phyloP scores from a whole-genome alignment of 225 moss, liverwort and hornwort genomes.

The Climacium dendroides region DNA sequence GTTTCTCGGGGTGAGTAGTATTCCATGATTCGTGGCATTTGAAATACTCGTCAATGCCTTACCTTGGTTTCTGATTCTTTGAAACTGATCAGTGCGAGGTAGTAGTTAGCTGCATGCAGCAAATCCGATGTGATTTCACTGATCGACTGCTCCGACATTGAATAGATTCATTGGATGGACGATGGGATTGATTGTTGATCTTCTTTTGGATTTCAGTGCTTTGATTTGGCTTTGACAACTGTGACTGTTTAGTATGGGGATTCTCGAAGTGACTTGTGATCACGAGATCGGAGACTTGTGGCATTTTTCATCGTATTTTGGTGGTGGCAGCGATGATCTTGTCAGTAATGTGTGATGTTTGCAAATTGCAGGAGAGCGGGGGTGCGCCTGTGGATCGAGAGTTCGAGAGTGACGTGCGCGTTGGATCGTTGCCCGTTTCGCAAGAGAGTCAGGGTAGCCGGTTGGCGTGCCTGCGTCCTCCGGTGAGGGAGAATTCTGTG shows the following conservation, averaged over 20 bases:
- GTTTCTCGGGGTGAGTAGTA: constrained; percentile 53
- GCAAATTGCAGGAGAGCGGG: constrained; percentile 45
- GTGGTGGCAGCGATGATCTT: background rate
- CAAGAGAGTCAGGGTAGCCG: constrained; percentile 36
- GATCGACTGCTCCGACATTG: background rate
- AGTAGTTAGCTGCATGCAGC: background rate
- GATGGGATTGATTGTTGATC: background rate
- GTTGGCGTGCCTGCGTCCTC: constrained; percentile 70
- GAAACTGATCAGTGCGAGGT: background rate
- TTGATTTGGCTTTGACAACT: background rate
- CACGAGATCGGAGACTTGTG: background rate
- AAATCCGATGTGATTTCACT: background rate
- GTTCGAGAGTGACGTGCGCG: constrained; percentile 55
- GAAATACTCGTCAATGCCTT: no score
- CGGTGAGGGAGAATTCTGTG: constrained; percentile 5
- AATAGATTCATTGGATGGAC: background rate
- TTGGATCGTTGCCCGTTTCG: constrained; percentile 59
- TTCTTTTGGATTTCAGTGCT: background rate
- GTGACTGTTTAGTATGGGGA: no score
- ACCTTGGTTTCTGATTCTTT: background rate
- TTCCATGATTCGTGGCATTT: background rate
- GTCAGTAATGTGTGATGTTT: background rate
- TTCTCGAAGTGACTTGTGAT: no score
- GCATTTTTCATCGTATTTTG: background rate
- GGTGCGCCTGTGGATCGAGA: constrained; percentile 74